These are phyloP conservation scores for Leccinum arenicola DNA, from an alignment of 768 basidiomycete genomes.

Conservation along the genomic window DNA sequence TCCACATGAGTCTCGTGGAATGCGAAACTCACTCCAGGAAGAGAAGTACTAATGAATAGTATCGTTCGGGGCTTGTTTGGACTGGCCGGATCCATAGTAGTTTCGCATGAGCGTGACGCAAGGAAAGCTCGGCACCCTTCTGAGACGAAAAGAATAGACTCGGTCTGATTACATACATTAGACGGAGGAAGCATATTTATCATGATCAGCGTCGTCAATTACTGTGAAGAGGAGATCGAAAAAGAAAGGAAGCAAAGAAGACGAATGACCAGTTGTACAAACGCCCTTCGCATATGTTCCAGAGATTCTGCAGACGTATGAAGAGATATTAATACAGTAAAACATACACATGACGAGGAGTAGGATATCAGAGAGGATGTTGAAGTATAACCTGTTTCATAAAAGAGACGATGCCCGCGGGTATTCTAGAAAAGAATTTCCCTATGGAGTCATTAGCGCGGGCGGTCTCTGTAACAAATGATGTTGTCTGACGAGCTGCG, in stretches of 20 bases:
- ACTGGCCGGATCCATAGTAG: too few relatives aligned
- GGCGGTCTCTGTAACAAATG: slow-evolving; percentile 33
- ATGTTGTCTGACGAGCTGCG: slow-evolving; percentile 31
- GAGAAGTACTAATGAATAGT: too few relatives aligned
- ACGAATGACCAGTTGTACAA: background rate
- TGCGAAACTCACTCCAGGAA: too few relatives aligned
- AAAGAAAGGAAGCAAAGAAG: background rate
- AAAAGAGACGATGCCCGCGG: background rate
- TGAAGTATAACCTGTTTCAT: background rate
- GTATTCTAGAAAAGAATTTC: slow-evolving; percentile 3
- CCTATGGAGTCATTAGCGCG: slow-evolving; percentile 28
- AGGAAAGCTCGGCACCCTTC: background rate
- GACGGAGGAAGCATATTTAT: background rate
- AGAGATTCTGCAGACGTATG: background rate
- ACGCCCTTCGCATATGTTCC: background rate
- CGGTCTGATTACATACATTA: background rate
- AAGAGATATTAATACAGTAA: background rate
- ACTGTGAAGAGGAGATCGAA: background rate
- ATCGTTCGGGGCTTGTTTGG: too few relatives aligned
- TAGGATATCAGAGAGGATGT: background rate
- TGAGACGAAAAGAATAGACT: background rate
- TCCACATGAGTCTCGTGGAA: too few relatives aligned
- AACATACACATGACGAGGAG: background rate
- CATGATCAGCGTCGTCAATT: background rate
- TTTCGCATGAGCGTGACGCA: too few relatives aligned